Base-by-base conservation (phyloP, 306 rosid genomes). In the Glycyrrhiza uralensis region DNA sequence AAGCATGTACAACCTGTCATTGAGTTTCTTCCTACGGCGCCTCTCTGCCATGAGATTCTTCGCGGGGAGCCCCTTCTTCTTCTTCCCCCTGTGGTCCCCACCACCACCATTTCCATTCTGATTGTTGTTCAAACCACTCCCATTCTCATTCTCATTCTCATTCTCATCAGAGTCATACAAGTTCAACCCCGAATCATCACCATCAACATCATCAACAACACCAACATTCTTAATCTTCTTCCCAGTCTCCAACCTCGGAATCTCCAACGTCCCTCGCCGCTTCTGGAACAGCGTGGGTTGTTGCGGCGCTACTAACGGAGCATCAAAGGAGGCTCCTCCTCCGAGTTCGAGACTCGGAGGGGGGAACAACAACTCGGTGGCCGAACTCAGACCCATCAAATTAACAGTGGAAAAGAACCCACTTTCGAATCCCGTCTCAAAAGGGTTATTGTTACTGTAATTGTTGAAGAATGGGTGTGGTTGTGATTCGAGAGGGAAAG, bases 1-100 rank as follows among this genome's bases (percentile, higher is more conserved):
- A 52, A 95, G 96, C 96, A 95, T 89, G 76, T 95, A 95, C 72
- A 95, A 84, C 79, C 99, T 83, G 76, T 95, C 99, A 77, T 95
- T 95, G 33, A 95, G 96, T 72, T 91, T 95, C 96, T 95, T 91
- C 81, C 99, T 72, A 4, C 99, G 91, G 41, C 99, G 89, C 78
- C 99, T 85, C 88, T 95, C 99, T 0, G 99, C 99, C 99, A 94
- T 94, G 61, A 94, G 89, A 83, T 94, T 94, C 66, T 94, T 94
- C 0, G 99, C 96, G 0, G 99, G 99, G 15, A 88, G 7, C 14
- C 96, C 96, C 28, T 95, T 95, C 86, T 88, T 94, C 84, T 88
- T 95, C 96, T 95, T 95, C 76, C 96, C 96, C 86, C 88, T 95
- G 10, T 79, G 86, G 61, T 87, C 93, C 56, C 86, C 90, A 28